Evolutionary conservation across 352 stramenopile genomes (phyloP).

Genomic region (Phytopythium vexans): DNA sequence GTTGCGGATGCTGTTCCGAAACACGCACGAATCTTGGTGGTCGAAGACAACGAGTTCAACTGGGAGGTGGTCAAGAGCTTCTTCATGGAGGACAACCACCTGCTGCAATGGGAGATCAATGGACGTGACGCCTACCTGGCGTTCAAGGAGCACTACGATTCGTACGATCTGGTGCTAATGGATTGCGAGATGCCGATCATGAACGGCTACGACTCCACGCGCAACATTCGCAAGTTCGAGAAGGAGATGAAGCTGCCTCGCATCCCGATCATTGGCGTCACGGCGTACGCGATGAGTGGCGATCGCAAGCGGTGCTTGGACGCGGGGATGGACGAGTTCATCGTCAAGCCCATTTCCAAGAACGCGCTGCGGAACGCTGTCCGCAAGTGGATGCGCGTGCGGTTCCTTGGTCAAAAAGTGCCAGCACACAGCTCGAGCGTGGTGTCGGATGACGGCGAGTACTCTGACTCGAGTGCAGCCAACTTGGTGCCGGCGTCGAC

Average conservation of each 20-base stretch:
- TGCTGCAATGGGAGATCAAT: constrained; percentile 82
- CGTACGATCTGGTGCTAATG: constrained; percentile 81
- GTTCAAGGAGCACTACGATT: constrained; percentile 73
- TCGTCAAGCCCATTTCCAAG: constrained; percentile 85
- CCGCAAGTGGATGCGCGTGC: constrained; percentile 77
- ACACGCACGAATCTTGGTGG: constrained; percentile 73
- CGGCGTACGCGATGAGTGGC: constrained; percentile 81
- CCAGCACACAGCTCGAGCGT: constrained; percentile 24
- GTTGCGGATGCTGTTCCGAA: constrained; percentile 39
- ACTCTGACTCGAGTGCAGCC: constrained; percentile 17
- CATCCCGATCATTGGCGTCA: constrained; percentile 83
- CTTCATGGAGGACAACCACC: constrained; percentile 75
- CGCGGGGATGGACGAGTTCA: constrained; percentile 84
- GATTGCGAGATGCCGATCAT: constrained; percentile 89
- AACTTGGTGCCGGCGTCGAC: constrained; percentile 70
- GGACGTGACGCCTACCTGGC: constrained; percentile 62
- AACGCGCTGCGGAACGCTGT: constrained; percentile 57
- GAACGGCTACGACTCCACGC: constrained; percentile 76
- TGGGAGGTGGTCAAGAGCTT: constrained; percentile 90
- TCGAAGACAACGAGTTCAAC: constrained; percentile 90
- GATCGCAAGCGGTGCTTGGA: constrained; percentile 83
- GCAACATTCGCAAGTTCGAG: constrained; percentile 72
- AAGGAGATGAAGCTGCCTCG: constrained; percentile 55
- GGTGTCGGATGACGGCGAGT: constrained; percentile 32
- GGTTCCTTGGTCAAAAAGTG: constrained; percentile 54